Conservation (phyloP, 768 basidiomycete species). For the Galerina sulciceps region DNA sequence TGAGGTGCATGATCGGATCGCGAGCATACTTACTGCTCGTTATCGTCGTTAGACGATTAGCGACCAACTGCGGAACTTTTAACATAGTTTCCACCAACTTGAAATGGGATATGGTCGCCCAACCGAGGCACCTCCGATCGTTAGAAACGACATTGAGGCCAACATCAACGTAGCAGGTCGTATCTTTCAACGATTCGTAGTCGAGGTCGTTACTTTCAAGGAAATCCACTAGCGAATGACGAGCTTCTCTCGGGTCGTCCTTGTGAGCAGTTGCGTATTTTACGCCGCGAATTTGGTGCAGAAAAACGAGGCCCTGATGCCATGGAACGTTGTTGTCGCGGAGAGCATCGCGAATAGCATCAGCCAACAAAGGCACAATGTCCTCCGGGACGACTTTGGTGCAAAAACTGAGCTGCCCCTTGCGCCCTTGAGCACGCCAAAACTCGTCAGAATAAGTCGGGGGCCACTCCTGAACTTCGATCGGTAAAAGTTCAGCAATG, state of each 20-base stretch:
- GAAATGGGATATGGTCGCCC: conserved; percentile 27
- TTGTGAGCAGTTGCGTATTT: conserved; percentile 23
- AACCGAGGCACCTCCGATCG: conserved; percentile 23
- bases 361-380: neutral
- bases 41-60: conserved; percentile 17
- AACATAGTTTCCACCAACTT: conserved; percentile 15
- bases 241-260: too few species aligned
- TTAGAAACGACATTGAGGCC: conserved; percentile 25
- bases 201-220: neutral
- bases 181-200: neutral
- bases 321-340: conserved; percentile 8
- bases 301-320: conserved; percentile 21
- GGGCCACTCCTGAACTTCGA: conserved; percentile 24
- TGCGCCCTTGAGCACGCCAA: conserved; percentile 20
- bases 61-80: conserved; percentile 4
- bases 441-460: conserved; percentile 20
- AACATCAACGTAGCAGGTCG: conserved; percentile 23
- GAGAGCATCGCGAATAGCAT: conserved; percentile 10
- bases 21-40: conserved; percentile 23
- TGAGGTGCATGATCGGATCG: conserved; percentile 29
- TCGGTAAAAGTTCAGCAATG: neutral
- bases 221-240: neutral
- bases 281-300: conserved; percentile 26
- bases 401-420: conserved; percentile 14
- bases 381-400: conserved; percentile 18